Evolutionary conservation across 2,329 filamentous ascomycete species (phyloP).

Genomic region (Colletotrichum tofieldiae): DNA sequence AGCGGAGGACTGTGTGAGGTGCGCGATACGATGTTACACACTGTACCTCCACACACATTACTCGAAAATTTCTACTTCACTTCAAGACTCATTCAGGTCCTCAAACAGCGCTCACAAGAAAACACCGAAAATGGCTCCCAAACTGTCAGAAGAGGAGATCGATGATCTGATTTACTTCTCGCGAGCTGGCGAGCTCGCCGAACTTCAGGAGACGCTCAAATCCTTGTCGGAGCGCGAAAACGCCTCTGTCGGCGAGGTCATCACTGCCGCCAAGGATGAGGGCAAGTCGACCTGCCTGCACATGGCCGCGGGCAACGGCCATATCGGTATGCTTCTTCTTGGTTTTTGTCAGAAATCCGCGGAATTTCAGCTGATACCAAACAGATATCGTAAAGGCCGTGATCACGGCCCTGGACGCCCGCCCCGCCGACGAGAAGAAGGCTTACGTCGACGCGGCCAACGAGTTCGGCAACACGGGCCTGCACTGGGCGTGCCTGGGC

Average conservation of each 20-base stretch:
- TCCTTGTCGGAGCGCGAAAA: constrained; percentile 75
- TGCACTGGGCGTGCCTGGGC: constrained; percentile 95
- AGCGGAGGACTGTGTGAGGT: constrained; percentile 34
- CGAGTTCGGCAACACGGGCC: constrained; percentile 86
- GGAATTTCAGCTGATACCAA: neutral
- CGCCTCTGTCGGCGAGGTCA: constrained; percentile 72
- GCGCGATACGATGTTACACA: constrained; percentile 3
- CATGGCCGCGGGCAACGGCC: constrained; percentile 93
- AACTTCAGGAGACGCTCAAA: constrained; percentile 74
- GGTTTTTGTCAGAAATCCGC: neutral
- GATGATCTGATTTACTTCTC: constrained; percentile 94
- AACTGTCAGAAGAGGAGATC: constrained; percentile 83
- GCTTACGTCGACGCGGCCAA: constrained; percentile 80
- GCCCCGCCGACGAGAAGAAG: constrained; percentile 58
- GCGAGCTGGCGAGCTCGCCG: constrained; percentile 81
- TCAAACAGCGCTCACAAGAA: constrained; percentile 13
- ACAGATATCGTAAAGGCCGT: constrained; percentile 63
- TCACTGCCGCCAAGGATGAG: constrained; percentile 80
- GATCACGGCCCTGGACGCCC: constrained; percentile 59
- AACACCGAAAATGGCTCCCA: constrained; percentile 60
- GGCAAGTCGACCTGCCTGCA: constrained; percentile 88
- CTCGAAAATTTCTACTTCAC: constrained; percentile 42
- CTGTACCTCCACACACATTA: constrained; percentile 42
- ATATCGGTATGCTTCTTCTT: constrained; percentile 72
- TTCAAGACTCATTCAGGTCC: constrained; percentile 22